A percentile compares a stretch with the other conserved stretches of the same genome.
Evolutionary conservation across 345 rosid genomes (phyloP).

Genomic region (Corchorus capsularis): DNA sequence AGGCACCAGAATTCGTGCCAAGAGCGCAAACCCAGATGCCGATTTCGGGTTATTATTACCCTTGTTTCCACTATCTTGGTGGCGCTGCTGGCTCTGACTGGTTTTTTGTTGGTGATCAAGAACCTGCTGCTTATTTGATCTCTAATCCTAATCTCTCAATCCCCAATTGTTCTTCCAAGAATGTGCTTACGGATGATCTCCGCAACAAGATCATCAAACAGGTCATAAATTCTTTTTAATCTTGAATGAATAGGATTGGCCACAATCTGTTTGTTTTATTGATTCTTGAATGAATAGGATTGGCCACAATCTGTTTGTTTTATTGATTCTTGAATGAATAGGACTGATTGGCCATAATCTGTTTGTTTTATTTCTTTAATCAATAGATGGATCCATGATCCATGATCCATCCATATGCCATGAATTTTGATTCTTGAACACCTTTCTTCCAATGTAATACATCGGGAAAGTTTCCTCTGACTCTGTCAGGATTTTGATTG

Average conservation of each 20-base stretch:
- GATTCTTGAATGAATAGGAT: neutral
- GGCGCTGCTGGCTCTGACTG: slow-evolving; percentile 66
- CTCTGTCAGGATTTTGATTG: no score
- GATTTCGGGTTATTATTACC: slow-evolving; percentile 66
- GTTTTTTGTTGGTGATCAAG: slow-evolving; percentile 78
- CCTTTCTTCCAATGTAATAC: no score
- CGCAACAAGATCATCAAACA: slow-evolving; percentile 84
- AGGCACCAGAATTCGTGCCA: slow-evolving; percentile 91
- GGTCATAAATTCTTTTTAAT: slow-evolving; percentile 41
- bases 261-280: neutral
- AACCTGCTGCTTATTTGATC: slow-evolving; percentile 50
- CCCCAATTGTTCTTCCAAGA: slow-evolving; percentile 54
- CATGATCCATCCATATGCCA: neutral
- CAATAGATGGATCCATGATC: neutral
- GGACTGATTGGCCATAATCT: neutral
- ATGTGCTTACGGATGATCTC: slow-evolving; percentile 70
- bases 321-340: neutral
- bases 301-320: neutral
- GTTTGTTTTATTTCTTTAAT: neutral
- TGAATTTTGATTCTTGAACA: neutral
- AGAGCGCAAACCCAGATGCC: slow-evolving; percentile 56
- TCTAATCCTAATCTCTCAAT: slow-evolving; percentile 47
- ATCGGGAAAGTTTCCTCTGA: no score
- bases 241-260: neutral
- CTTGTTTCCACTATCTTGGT: slow-evolving; percentile 63